These are phyloP conservation scores for Ogataea glucozyma DNA, from an alignment of 805 yeast genomes.

Conservation along the genomic window DNA sequence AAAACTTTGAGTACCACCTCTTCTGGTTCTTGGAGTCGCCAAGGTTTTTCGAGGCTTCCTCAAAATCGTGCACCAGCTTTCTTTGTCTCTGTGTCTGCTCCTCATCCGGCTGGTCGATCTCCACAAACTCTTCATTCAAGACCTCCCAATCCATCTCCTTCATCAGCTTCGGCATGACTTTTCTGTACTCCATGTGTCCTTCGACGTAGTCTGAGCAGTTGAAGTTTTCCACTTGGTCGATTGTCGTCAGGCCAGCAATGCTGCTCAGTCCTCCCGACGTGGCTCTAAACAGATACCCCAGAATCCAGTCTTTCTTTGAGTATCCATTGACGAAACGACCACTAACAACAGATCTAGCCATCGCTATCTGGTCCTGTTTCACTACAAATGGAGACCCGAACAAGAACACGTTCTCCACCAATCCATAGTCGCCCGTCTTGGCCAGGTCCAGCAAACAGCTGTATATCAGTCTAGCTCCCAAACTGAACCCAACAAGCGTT, in stretches of 20 bases:
- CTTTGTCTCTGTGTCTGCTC: constrained; percentile 83
- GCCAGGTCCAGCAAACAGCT: constrained; percentile 88
- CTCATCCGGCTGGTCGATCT: constrained; percentile 94
- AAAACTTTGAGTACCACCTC: constrained; percentile 44
- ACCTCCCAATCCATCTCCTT: constrained; percentile 75
- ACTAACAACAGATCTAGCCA: constrained; percentile 83
- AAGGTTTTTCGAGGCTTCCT: constrained; percentile 59
- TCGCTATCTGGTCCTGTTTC: constrained; percentile 70
- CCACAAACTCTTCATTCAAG: constrained; percentile 86
- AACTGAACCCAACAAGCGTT: constrained; percentile 87
- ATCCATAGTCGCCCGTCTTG: constrained; percentile 79
- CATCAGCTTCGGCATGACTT: constrained; percentile 83
- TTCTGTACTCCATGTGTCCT: constrained; percentile 98
- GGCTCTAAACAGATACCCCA: constrained; percentile 93
- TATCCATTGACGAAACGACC: constrained; percentile 90
- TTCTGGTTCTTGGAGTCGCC: constrained; percentile 52
- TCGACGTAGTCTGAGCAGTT: constrained; percentile 86
- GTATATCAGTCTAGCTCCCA: constrained; percentile 89
- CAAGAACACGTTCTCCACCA: constrained; percentile 82
- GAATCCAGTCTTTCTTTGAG: constrained; percentile 91
- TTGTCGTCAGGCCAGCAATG: constrained; percentile 87
- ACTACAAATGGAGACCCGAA: constrained; percentile 89
- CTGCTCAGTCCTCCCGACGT: constrained; percentile 90
- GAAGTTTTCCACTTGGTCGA: constrained; percentile 75
- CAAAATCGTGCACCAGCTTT: constrained; percentile 79